Evolutionary conservation across 495 filamentous ascomycete species (phyloP).

Genomic region (Talaromyces adpressus): DNA sequence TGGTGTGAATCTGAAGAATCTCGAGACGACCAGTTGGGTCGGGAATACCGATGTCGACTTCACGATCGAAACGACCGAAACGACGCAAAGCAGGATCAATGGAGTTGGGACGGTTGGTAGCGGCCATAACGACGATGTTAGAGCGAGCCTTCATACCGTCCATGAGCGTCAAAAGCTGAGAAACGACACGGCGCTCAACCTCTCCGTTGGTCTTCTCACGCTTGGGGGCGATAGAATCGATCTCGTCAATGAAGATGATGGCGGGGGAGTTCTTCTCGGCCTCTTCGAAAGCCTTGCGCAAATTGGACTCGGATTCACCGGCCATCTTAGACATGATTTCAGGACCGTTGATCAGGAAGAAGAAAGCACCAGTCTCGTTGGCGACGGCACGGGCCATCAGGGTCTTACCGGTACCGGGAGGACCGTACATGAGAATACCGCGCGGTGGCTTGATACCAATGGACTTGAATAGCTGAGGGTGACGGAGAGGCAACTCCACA

Average conservation of each 20-base stretch:
- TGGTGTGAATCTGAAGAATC: constrained; percentile 98
- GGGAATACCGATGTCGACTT: constrained; percentile 95
- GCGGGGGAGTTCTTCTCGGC: constrained; percentile 96
- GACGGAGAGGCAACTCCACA: constrained; percentile 91
- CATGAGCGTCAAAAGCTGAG: constrained; percentile 98
- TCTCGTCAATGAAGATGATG: constrained; percentile 96
- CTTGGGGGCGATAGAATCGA: constrained; percentile 98
- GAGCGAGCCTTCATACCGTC: constrained; percentile 99
- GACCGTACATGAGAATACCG: constrained; percentile 97
- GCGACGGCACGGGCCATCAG: constrained; percentile 98
- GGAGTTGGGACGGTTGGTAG: constrained; percentile 97
- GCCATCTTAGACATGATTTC: constrained; percentile 99
- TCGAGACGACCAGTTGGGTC: constrained; percentile 97
- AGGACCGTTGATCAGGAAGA: constrained; percentile 97
- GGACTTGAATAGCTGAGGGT: constrained; percentile 98
- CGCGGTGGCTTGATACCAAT: constrained; percentile 99
- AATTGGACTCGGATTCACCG: constrained; percentile 99
- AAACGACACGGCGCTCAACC: constrained; percentile 98
- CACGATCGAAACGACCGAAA: constrained; percentile 95
- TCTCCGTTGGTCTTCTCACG: constrained; percentile 96
- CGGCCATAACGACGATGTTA: constrained; percentile 99
- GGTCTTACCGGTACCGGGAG: constrained; percentile 99
- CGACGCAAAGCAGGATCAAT: constrained; percentile 95
- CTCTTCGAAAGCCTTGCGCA: constrained; percentile 99
- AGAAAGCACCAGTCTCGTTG: constrained; percentile 98